Base-by-base conservation (phyloP, 2,329 filamentous ascomycete species). In the Clarireedia hainanense region DNA sequence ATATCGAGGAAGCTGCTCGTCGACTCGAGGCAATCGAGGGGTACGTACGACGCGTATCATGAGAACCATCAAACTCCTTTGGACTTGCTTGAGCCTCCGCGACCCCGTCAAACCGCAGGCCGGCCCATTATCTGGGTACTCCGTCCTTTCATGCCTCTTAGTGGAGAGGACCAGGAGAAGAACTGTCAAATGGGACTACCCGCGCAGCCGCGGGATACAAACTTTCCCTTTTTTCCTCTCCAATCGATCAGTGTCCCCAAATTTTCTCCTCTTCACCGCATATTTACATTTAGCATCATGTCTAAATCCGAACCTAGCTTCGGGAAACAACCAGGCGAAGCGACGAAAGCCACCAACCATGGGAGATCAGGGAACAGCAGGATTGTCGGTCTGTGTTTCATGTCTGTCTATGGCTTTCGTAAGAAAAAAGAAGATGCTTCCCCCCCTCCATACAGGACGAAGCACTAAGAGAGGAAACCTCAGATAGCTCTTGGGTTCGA, bases 101-200 rank as follows among this genome's bases (percentile, higher is more conserved):
- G 30, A 34, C 30, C 30, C 30, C 30, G 10, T 12, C 30, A 34
- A 34, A 34, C 30, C 30, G 10, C 20, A 20, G 20, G 12, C 12
- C 4, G 30, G 30, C 30, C 30, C 40, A 20, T 43, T 43, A 0
- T 43, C 23, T 43, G 17, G 15, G 40, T 24, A 42, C 4, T 17
- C 39, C 15, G 40, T 43, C 17, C 17, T 34, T 34, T 34, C 30
- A 34, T 34, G 30, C 30, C 30, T 34, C 30, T 47, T 30, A 24
- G 43, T 47, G 40, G 15, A 43, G 30, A 34, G 30, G 9, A 34
- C 30, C 30, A 34, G 30, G 30, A 12, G 4, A 34, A 26, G 24
- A 40, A 24, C 14, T 55, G 46, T 55, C 52, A 55, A 55, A 55
- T 55, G 52, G 52, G 46, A 50, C 24, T 55, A 55, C 52, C 52